Base-by-base conservation (phyloP, 352 stramenopile species). In the Thalassiosira exigua region DNA sequence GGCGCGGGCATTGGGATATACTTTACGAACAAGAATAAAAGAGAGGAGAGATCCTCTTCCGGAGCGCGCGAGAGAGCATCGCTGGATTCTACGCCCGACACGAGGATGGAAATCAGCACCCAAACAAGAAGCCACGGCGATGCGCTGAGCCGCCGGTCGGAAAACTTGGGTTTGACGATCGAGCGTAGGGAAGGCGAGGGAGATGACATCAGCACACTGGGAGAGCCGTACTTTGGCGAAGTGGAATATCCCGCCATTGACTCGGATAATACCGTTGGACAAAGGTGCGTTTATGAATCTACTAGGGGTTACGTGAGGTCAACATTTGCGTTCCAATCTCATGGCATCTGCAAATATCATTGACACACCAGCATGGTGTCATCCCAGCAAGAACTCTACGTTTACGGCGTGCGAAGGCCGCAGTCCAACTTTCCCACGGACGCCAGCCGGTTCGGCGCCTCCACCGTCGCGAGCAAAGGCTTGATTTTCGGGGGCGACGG, bases 141-240 rank as follows among this genome's bases (percentile, higher is more conserved):
- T 17, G 11, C 39, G 39, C 39, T 17, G n/a, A 17, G 39, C 21
- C 53, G 19, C 9, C 39, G 26, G 19, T 50, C 39, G 29, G 53
- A 27, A 33, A n/a, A n/a, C n/a, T n/a, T n/a, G n/a, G n/a, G n/a
- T n/a, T n/a, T n/a, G n/a, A 42, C 27, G 21, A 62, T 52, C 39
- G 53, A 62, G n/a, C 39, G 9, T 19, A 62, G 32, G n/a, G 27
- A 64, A 30, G 36, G 19, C 1, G 64, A 41, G 26, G 54, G 26
- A 44, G 69, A 79, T 44, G 60, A 79, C 58, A 42, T 74, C 0
- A 68, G 46, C 57, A 73, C 69, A 57, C 22, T 79, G 33, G 69
- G 59, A 27, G 69, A 78, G 58, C 69, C 59, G 0, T 72, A 73
- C 29, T 53, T 76, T 14, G 58, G 58, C 24, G 69, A 71, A 12